phyloP scores from a whole-genome alignment of 2,329 filamentous ascomycete genomes.

The Dactylonectria estremocensis region DNA sequence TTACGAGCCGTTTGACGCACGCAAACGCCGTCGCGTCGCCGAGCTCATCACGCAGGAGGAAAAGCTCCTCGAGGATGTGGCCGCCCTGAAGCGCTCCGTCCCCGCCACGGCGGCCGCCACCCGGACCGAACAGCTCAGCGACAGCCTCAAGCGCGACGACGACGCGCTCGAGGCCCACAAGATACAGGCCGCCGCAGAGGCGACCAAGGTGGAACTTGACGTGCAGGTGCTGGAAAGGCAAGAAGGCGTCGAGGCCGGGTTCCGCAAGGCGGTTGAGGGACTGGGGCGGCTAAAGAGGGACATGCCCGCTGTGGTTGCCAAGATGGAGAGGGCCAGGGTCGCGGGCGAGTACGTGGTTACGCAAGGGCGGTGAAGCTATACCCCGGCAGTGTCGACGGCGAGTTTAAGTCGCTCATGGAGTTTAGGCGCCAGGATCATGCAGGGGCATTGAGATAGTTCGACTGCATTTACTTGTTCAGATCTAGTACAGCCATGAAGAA shows the following conservation, averaged over 20 bases:
- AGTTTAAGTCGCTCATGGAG: slow-evolving; percentile 12
- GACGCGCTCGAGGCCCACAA: slow-evolving; percentile 55
- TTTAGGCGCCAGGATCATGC: slow-evolving; percentile 23
- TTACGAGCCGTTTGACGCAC: slow-evolving; percentile 74
- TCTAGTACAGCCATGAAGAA: slow-evolving; percentile 40
- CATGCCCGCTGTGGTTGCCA: slow-evolving; percentile 74
- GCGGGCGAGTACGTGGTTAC: slow-evolving; percentile 71
- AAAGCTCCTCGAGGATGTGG: slow-evolving; percentile 75
- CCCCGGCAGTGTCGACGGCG: slow-evolving; percentile 18
- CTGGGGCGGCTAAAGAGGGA: slow-evolving; percentile 70
- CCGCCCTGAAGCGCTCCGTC: slow-evolving; percentile 69
- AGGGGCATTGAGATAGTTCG: slow-evolving; percentile 3
- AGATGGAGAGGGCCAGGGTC: slow-evolving; percentile 75
- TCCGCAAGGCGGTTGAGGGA: slow-evolving; percentile 64
- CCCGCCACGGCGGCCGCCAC: slow-evolving; percentile 61
- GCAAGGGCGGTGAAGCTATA: slow-evolving; percentile 46
- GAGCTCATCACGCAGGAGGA: slow-evolving; percentile 75
- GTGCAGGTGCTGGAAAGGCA: slow-evolving; percentile 60
- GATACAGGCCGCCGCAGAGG: slow-evolving; percentile 39
- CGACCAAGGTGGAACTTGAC: slow-evolving; percentile 44
- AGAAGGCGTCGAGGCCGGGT: slow-evolving; percentile 61
- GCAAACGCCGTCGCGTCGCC: slow-evolving; percentile 72
- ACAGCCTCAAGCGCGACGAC: slow-evolving; percentile 63
- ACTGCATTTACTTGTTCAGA: slow-evolving; percentile 39
- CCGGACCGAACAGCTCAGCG: slow-evolving; percentile 59